Evolutionary conservation across 1,284 basidiomycete species (phyloP), one percentile per base, ranked within the genome.

Genomic region (Ustilago sp.): DNA sequence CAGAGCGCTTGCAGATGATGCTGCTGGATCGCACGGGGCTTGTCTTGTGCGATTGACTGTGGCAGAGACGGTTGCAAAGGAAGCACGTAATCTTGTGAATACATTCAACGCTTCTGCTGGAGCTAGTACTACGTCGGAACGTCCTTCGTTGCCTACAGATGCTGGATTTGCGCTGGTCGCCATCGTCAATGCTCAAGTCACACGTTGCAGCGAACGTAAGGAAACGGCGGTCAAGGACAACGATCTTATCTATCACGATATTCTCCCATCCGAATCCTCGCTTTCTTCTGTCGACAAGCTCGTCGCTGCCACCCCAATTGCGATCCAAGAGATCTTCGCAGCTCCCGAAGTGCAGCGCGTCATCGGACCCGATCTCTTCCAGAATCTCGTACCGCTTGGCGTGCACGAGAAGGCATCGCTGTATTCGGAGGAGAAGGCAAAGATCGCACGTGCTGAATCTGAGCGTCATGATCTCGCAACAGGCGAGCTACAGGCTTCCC

Each of bases 371-470:
- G 96, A 98, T 86, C 89, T 98, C 68, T 98, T 99, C 87, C 87
- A 91, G 70, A 90, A 91, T 47, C 90, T 99, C 2, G 90, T 99
- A 28, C 96, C 97, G 8, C 88, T 99, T 38, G 93, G 93, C 72
- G 95, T 99, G 5, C 95, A 98, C 86, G 95, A 98, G 87, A 93
- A 93, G 77, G 95, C 97, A 7, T 94, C 92, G 65, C 91, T 99
- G 17, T 99, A 99, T 87, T 96, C 94, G 1, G 96, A 99, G 86
- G 97, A 99, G 88, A 98, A 99, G 87, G 97, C 96, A 15, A 98
- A 99, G 87, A 88, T 99, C 31, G 94, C 94, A 1, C 90, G 97
- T 43, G 91, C 89, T 2, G 95, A 98, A 85, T 92, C 93, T 1
- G 95, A 98, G 88, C 90, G 91, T 53, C 91, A 91, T 0, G 95